Base-by-base conservation (phyloP, 805 yeast species). In the Candida schatavii region DNA sequence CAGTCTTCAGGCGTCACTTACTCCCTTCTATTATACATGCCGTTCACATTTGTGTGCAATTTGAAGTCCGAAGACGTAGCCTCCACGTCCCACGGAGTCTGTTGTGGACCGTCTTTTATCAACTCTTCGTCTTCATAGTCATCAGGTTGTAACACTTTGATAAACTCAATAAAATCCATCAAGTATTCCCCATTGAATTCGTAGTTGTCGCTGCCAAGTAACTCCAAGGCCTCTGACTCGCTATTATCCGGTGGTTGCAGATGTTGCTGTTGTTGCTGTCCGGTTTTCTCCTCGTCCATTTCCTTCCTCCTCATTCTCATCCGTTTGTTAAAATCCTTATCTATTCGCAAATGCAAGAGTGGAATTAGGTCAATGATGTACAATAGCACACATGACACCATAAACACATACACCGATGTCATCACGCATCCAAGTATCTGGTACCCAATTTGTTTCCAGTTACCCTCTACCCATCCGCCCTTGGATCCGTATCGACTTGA, bases 401-500 rank as follows among this genome's bases (percentile, higher is more conserved):
- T 48, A 42, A 68, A 66, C 3, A 63, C 68, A 46, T 69, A 70
- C 0, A 49, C 52, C 1, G 65, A 50, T 0, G 66, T 59, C 13
- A 69, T 63, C 3, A 61, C 64, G 11, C 58, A 46, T 5, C 74
- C 74, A 25, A 66, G 50, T 14, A 66, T 32, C 44, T 70, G 75
- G 48, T 66, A 68, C 5, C 68, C 70, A 7, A 70, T 45, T 49
- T 70, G 75, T 0, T 55, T 51, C 70, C 73, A 70, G 44, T 69
- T 57, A 11, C 65, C 62, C 9, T 54, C 50, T 1, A 66, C 59
- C 74, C 74, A 70, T 5, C 75, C 75, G 3, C 75, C 75, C 17
- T 51, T 32, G 1, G 72, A 53, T 1, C 50, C 57, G 40, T 64
- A 64, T 5, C 47, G 41, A 9, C 50, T 45, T 30, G 62, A 62